A percentile compares a stretch with the other conserved stretches of the same genome.
Evolutionary conservation across 1,284 basidiomycete species (phyloP).

Genomic region (Apiotrichum mycotoxinovorans): DNA sequence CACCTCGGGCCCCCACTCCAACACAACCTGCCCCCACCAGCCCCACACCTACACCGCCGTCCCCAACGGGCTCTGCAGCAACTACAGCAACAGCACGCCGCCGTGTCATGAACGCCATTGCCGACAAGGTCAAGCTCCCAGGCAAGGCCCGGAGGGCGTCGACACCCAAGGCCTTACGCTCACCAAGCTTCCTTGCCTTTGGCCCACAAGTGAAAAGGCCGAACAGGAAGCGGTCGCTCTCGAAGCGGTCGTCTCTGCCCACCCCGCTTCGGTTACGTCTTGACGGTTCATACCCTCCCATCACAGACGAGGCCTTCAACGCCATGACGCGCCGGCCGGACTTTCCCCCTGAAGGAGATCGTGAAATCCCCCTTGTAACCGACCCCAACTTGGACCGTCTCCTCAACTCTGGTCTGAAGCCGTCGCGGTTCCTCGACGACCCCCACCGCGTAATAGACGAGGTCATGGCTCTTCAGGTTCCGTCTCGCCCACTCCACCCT

Average conservation of each 20-base stretch:
- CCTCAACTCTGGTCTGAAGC: not conserved
- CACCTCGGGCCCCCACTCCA: not conserved
- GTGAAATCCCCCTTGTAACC: not conserved
- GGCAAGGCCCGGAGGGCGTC: not conserved
- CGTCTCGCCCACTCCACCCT: not conserved
- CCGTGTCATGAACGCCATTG: not conserved
- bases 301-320: conserved; percentile 1
- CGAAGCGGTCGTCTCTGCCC: not conserved
- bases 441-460: conserved; percentile 1
- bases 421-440: not conserved
- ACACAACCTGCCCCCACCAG: not conserved
- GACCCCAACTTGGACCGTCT: not conserved
- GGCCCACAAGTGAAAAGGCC: too few relatives aligned
- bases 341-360: not conserved
- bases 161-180: too few relatives aligned
- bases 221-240: not conserved
- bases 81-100: not conserved
- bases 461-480: not conserved
- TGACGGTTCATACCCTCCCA: not conserved
- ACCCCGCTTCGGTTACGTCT: too few relatives aligned
- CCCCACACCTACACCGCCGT: not conserved
- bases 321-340: not conserved
- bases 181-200: too few relatives aligned
- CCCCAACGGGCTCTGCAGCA: not conserved
- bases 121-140: not conserved